Evolutionary conservation across 1,284 basidiomycete genomes (phyloP), one percentile per base, ranked within the genome.

Genomic region (Pseudozyma pruni): DNA sequence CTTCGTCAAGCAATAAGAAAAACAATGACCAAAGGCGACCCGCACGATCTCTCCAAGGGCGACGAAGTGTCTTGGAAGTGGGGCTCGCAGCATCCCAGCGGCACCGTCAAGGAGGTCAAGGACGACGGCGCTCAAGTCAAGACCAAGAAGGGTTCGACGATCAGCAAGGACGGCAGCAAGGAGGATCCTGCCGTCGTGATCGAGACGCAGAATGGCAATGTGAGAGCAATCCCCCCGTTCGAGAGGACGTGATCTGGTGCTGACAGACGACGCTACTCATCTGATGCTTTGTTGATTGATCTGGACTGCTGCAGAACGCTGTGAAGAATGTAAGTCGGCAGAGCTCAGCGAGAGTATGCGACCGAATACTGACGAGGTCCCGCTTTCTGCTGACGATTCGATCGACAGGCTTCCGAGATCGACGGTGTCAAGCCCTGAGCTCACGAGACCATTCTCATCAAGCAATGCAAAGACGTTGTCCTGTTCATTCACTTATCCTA

Each of bases 101-200:
- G 76, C n/a, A 61, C 48, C 1, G 76, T 78, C 33, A 61, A 72
- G 46, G 72, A 74, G 19, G 74, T 78, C 34, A 54, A 61, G 16
- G 74, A 78, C 9, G 69, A 55, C 19, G 54, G 68, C 11, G 69
- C 74, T 19, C 48, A 60, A 23, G 58, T 58, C 41, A 60, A 68
- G 34, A 76, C 76, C 33, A 76, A 76, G 48, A 59, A 67, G 17
- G 76, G 76, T 10, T 71, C 59, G 31, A 63, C 70, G 9, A 59
- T 78, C 51, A 67, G 31, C 46, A 58, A 67, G 23, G 57, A 75
- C 11, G 76, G 74, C 17, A 45, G 48, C 33, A 53, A 62, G 35
- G 58, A 72, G 4, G 52, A 78, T 31, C 74, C 76, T 1, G 72
- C 69, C 6, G 63, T 78, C 20, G 47, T 72, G 25, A 59, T 76